phyloP scores from a whole-genome alignment of 108 stramenopile genomes.

The Nannochloropsis granulata region DNA sequence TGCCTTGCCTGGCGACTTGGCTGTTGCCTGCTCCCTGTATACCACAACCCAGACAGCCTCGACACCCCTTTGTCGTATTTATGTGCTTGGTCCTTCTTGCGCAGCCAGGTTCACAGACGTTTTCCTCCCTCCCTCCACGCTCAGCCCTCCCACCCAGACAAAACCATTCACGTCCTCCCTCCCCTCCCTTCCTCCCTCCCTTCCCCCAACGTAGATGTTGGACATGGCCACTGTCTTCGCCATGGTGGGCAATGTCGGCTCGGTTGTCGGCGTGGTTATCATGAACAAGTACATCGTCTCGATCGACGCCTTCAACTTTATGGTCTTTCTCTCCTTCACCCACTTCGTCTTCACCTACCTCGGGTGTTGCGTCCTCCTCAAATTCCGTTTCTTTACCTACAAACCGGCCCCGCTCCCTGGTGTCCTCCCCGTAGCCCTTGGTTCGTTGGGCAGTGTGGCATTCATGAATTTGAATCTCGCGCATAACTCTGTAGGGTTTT shows the following conservation, averaged over 20 bases:
- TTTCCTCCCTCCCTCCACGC: no score
- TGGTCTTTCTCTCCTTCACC: constrained; percentile 12
- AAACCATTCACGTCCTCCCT: neutral
- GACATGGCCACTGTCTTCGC: neutral
- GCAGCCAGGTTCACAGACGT: no score
- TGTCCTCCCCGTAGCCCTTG: constrained; percentile 19
- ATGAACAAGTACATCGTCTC: constrained; percentile 19
- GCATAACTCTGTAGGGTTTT: constrained; percentile 25
- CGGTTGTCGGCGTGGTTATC: constrained; percentile 24
- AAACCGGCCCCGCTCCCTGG: neutral
- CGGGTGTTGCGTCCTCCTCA: constrained; percentile 10
- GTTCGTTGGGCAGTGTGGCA: constrained; percentile 1
- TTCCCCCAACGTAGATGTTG: neutral
- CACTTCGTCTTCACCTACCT: constrained; percentile 22
- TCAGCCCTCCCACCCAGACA: no score
- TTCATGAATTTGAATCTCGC: constrained; percentile 28
- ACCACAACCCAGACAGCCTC: no score
- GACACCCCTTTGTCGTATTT: no score
- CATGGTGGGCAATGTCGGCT: constrained; percentile 13
- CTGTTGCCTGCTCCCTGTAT: no score
- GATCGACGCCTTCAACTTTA: constrained; percentile 13
- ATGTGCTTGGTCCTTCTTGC: no score
- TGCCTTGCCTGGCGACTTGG: no score
- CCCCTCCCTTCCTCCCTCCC: neutral
- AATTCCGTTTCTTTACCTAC: neutral